Conservation (phyloP, 345 rosid genomes). For the Alliaria petiolata region DNA sequence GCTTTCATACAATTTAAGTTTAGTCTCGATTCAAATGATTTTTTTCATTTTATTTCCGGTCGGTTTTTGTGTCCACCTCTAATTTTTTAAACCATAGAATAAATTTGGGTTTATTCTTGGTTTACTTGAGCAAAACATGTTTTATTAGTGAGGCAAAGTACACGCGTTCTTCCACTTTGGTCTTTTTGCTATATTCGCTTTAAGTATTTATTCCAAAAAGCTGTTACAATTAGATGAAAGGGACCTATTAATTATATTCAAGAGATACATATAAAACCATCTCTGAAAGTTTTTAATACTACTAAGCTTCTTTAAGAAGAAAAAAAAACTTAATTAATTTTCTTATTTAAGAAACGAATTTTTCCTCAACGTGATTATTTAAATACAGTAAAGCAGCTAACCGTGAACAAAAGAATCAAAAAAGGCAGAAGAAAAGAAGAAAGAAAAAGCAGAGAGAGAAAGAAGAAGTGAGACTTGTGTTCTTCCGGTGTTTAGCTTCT, state of each 20-base stretch:
- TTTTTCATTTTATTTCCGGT: background rate
- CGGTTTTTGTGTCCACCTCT: background rate
- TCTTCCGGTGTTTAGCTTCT: conserved; percentile 21
- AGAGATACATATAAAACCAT: conserved; percentile 12
- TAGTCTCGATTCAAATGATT: background rate
- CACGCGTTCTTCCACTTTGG: conserved; percentile 31
- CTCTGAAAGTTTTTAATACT: conserved; percentile 2
- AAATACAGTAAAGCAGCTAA: conserved; percentile 11
- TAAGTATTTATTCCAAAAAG: conserved; percentile 23
- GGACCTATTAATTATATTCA: conserved; percentile 9
- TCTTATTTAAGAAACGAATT: conserved; percentile 8
- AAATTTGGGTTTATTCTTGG: background rate
- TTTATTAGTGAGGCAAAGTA: conserved; percentile 28
- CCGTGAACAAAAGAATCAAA: conserved; percentile 34
- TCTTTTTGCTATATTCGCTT: conserved; percentile 26
- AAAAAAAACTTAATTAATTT: background rate
- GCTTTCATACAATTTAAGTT: too few relatives aligned
- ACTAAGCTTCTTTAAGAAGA: conserved; percentile 1
- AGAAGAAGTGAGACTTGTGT: conserved; percentile 38
- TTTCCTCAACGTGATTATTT: conserved; percentile 18
- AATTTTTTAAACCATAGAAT: background rate
- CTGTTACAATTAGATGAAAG: conserved; percentile 19
- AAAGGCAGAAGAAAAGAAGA: conserved; percentile 12
- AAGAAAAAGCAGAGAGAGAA: background rate
- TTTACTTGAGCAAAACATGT: conserved; percentile 20